Evolutionary conservation across 2,329 filamentous ascomycete genomes (phyloP).

Genomic region (Colletotrichum sansevieriae): DNA sequence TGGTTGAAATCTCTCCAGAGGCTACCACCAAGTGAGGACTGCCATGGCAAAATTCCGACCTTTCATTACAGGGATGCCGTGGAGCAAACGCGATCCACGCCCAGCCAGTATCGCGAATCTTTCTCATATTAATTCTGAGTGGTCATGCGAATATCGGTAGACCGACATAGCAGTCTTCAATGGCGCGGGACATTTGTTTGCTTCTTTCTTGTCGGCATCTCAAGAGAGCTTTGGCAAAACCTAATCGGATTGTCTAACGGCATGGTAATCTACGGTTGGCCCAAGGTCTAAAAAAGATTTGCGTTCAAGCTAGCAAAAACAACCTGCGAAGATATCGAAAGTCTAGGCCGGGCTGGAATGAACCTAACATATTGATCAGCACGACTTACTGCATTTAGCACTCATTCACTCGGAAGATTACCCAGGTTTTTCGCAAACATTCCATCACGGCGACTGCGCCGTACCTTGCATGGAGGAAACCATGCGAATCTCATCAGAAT

Average conservation of each 20-base stretch:
- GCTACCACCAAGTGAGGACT: constrained; percentile 10
- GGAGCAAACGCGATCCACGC: constrained; percentile 30
- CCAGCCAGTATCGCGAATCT: constrained; percentile 35
- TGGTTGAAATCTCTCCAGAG: constrained; percentile 4
- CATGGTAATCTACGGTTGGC: constrained; percentile 26
- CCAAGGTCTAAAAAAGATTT: background rate
- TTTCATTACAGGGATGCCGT: constrained; percentile 35
- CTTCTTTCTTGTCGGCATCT: background rate
- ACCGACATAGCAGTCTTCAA: background rate
- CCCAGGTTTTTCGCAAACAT: background rate
- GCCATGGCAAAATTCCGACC: constrained; percentile 35
- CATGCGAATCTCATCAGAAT: constrained; percentile 21
- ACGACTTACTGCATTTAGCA: constrained; percentile 15
- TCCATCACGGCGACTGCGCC: constrained; percentile 5
- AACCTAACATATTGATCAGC: constrained; percentile 27
- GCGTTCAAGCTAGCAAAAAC: constrained; percentile 12
- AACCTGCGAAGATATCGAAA: constrained; percentile 1
- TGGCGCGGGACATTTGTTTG: background rate
- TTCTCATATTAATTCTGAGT: constrained; percentile 12
- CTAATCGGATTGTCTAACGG: constrained; percentile 6
- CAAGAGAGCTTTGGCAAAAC: no score
- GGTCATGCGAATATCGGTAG: constrained; percentile 29
- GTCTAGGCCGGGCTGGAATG: constrained; percentile 35
- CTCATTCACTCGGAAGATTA: constrained; percentile 1
- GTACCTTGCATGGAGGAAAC: constrained; percentile 27